Percentiles rank a stretch among this genome's conserved stretches.
phyloP scores from a whole-genome alignment of 768 basidiomycete species.

The Trametes sanguinea region DNA sequence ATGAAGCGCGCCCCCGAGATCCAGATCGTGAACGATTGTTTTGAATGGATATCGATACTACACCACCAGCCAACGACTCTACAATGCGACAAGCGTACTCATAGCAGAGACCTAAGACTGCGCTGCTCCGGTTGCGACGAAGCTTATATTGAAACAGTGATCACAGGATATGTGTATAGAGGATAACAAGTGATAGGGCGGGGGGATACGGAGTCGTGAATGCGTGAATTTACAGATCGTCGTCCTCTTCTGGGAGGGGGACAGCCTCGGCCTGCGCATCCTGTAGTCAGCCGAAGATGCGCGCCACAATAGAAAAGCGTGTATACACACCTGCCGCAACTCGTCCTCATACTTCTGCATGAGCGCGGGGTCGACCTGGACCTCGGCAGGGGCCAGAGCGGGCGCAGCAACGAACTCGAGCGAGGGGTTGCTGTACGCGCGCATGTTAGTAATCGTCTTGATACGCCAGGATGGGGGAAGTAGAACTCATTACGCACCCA shows the following conservation, averaged over 20 bases:
- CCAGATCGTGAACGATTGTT: no score
- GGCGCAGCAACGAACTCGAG: slow-evolving; percentile 98
- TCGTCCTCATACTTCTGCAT: slow-evolving; percentile 82
- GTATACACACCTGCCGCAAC: slow-evolving; percentile 58
- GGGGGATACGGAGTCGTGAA: slow-evolving; percentile 16
- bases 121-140: slow-evolving; percentile 18
- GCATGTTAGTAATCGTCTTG: neutral
- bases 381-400: slow-evolving; percentile 93
- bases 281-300: slow-evolving; percentile 4
- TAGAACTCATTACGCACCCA: slow-evolving; percentile 58
- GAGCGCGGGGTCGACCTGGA: slow-evolving; percentile 73
- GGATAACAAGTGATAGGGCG: slow-evolving; percentile 21
- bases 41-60: slow-evolving; percentile 5
- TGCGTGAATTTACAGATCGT: slow-evolving; percentile 47
- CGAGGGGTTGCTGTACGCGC: slow-evolving; percentile 60
- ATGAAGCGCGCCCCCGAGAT: no score
- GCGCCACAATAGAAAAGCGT: neutral
- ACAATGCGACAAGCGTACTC: slow-evolving; percentile 8
- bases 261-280: slow-evolving; percentile 73
- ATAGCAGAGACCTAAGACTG: slow-evolving; percentile 3
- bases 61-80: slow-evolving; percentile 13
- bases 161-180: slow-evolving; percentile 27
- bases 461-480: no score
- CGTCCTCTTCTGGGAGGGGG: slow-evolving; percentile 98
- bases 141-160: slow-evolving; percentile 26